Conservation (phyloP, 495 filamentous ascomycete genomes). For the Trichoderma virens region DNA sequence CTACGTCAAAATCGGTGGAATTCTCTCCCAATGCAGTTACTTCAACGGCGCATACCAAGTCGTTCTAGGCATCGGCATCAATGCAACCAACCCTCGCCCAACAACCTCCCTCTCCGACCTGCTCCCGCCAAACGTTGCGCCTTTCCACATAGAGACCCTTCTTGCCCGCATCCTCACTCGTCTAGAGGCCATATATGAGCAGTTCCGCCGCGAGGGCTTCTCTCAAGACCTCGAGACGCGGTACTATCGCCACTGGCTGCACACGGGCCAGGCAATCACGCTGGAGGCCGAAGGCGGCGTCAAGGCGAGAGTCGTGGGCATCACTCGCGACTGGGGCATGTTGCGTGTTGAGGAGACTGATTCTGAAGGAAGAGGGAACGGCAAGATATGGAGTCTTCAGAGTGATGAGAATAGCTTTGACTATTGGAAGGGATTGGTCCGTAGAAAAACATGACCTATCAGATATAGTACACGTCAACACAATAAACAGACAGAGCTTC, state of each 20-base stretch:
- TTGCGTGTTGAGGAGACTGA: conserved; percentile 75
- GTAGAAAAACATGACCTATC: conserved; percentile 47
- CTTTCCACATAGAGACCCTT: conserved; percentile 70
- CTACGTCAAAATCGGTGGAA: conserved; percentile 90
- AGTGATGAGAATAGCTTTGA: conserved; percentile 99
- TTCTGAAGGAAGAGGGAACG: conserved; percentile 62
- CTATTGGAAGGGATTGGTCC: conserved; percentile 85
- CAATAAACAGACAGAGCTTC: background rate
- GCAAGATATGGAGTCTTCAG: conserved; percentile 74
- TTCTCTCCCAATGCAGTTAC: conserved; percentile 85
- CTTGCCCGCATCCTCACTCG: conserved; percentile 73
- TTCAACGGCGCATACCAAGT: conserved; percentile 70
- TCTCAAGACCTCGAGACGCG: conserved; percentile 58
- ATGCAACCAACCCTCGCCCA: conserved; percentile 76
- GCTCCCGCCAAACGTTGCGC: conserved; percentile 42
- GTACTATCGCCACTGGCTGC: conserved; percentile 88
- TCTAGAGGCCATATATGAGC: conserved; percentile 70
- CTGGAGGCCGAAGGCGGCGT: conserved; percentile 76
- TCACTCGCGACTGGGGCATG: conserved; percentile 82
- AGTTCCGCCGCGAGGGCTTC: conserved; percentile 68
- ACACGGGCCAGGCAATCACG: conserved; percentile 81
- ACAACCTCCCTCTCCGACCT: conserved; percentile 81
- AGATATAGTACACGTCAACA: background rate
- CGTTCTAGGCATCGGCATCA: conserved; percentile 84
- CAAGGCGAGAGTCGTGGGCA: conserved; percentile 75